Conservation (phyloP, 371 early-diverging fungal genomes). For the Massospora cicadina region DNA sequence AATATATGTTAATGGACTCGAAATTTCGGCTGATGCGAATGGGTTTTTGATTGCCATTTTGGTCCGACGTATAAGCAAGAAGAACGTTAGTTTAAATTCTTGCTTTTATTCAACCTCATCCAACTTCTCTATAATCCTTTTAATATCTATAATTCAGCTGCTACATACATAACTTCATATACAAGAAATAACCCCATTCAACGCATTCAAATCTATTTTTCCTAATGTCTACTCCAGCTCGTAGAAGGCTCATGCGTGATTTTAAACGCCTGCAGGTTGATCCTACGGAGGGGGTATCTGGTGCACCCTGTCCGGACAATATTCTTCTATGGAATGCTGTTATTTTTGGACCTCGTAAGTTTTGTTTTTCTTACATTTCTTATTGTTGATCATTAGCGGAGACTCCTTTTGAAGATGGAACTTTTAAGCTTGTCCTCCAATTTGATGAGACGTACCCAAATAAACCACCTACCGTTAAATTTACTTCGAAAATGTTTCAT, state of each 20-base stretch:
- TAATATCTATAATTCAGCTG: too few species aligned
- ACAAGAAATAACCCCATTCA: too few species aligned
- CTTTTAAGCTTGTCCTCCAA: conserved; percentile 87
- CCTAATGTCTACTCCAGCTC: conserved; percentile 66
- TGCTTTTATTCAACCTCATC: too few species aligned
- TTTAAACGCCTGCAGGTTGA: conserved; percentile 92
- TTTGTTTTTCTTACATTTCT: background rate
- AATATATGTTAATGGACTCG: too few species aligned
- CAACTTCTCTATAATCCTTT: too few species aligned
- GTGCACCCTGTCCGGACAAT: conserved; percentile 89
- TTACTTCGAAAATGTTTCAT: conserved; percentile 97
- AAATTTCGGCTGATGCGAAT: too few species aligned
- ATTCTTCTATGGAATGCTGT: conserved; percentile 95
- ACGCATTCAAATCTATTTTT: too few species aligned
- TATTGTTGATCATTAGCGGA: conserved; percentile 35
- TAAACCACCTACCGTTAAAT: conserved; percentile 95
- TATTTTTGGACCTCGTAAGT: conserved; percentile 86
- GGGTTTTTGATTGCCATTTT: too few species aligned
- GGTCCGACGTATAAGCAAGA: too few species aligned
- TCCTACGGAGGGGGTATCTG: conserved; percentile 76
- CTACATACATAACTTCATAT: too few species aligned
- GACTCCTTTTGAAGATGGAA: conserved; percentile 99
- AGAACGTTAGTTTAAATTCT: too few species aligned
- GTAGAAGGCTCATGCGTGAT: conserved; percentile 83
- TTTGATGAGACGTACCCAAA: conserved; percentile 98